Percentiles rank a stretch among this genome's conserved stretches.
Conservation (phyloP, 177 flowering plant species). For the Telopea speciosissima region DNA sequence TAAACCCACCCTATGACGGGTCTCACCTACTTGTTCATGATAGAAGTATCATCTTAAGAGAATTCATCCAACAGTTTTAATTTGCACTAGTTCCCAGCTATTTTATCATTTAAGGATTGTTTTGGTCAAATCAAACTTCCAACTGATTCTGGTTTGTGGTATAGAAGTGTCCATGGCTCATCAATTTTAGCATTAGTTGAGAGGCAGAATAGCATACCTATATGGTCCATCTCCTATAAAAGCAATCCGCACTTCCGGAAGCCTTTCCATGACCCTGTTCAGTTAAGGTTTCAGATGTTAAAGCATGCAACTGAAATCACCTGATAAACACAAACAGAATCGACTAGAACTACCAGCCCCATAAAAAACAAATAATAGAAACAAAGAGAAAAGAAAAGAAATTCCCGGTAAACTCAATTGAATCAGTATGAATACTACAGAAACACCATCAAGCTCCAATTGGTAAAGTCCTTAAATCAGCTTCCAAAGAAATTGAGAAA, state of each 20-base stretch:
- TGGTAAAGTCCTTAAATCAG: not conserved
- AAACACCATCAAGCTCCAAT: not conserved
- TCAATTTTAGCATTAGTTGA: not conserved
- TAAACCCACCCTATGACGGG: too few relatives aligned
- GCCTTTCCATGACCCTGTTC: slow-evolving; percentile 82
- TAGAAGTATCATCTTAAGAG: too few relatives aligned
- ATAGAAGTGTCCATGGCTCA: not conserved
- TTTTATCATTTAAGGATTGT: not conserved
- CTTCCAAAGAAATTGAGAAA: not conserved
- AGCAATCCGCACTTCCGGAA: slow-evolving; percentile 89
- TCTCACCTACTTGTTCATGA: too few relatives aligned
- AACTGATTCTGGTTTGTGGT: not conserved
- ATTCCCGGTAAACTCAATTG: not conserved
- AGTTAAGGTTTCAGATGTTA: slow-evolving; percentile 21
- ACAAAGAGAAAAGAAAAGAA: not conserved
- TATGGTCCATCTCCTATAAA: slow-evolving; percentile 98
- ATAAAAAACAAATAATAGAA: not conserved
- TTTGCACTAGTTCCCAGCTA: not conserved
- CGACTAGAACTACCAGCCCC: not conserved
- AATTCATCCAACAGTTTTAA: not conserved
- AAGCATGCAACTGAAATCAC: not conserved
- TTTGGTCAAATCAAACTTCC: not conserved
- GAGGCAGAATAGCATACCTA: slow-evolving; percentile 42
- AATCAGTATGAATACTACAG: not conserved
- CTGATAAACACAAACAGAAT: not conserved